Evolutionary conservation across 164 flowering plant species (phyloP), one percentile per base, ranked within the genome.

Genomic region (Aristolochia contorta): DNA sequence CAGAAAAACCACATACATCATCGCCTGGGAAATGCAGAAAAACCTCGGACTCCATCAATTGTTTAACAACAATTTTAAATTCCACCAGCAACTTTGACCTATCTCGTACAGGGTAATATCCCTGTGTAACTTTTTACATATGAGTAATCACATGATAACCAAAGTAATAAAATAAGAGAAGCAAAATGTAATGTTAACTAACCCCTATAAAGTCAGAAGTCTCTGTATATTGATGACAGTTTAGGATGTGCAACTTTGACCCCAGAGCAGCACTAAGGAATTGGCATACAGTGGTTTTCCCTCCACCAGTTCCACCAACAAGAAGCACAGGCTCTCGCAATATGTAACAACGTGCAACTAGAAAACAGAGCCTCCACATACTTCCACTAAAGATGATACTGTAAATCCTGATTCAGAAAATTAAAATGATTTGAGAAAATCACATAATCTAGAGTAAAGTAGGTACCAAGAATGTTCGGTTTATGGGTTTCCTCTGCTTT

Each of bases 241-340:
- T 94, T 76, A 94, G 69, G 65, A 86, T 84, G 67, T 84, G 88
- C 20, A 94, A 71, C 47, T 75, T 81, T 23, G 74, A 80, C 19
- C 72, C 67, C 77, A 82, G 66, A 30, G 66, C 48, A 23, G 47
- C 32, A 70, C 96, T 86, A 66, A 94, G 75, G 59, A 91, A 59
- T 73, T 94, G 97, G 56, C 97, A 89, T 50, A 87, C 85, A 47
- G 96, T 87, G 16, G 99, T 94, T 74, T 94, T 94, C 53, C 99
- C 99, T 58, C 96, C 96, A 67, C 97, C 96, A 55, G 99, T 94
- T 76, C 91, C 99, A 54, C 99, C 99, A 75, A 94, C 93, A 69
- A 94, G 97, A 45, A 94, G 93, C 21, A 94, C 96, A 60, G 99
- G 99, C 66, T 94, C 97, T 54, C 84, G 85, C 67, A 84, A 54